Evolutionary conservation across 306 rosid species (phyloP), one percentile per base, ranked within the genome.

Genomic region (Prunus dulcis): DNA sequence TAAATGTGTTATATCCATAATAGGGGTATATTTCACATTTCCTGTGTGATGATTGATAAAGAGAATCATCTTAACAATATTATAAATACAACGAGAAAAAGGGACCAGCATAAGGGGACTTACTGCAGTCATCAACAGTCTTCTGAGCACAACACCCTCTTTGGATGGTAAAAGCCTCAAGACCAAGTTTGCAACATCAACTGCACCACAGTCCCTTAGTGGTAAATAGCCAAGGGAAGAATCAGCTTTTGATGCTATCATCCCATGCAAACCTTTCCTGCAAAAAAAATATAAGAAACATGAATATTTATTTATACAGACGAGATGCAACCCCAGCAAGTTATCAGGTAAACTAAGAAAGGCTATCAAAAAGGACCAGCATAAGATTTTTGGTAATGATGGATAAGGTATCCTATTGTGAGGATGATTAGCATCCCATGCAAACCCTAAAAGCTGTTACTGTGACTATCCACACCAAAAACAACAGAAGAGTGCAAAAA

Each of bases 111-210:
- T 55, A 75, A 63, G 73, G 79, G 67, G 76, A 90, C 98, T 90
- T 80, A 95, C 98, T 9, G 90, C 97, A 76, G 95, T 95, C 96
- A 95, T 95, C 78, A 92, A 82, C 76, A 95, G 98, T 82, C 98
- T 89, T 88, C 98, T 87, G 69, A 95, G 88, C 84, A 83, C 93
- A 51, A 81, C 85, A 52, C 98, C 98, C 47, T 95, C 96, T 76
- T 88, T 89, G 67, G 98, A 95, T 46, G 89, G 87, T 75, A 95
- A 82, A 77, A 95, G 86, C 87, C 82, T 88, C 85, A 92, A 76
- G 74, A 95, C 76, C 79, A 95, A 89, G 67, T 83, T 84, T 12
- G 94, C 95, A 81, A 86, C 67, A 52, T 90, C 95, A 73, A 84
- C 78, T 32, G 70, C 81, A 78, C 81, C 82, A 64, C 79, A 49